These are phyloP conservation scores for Ampelomyces quisqualis DNA, from an alignment of 2,329 filamentous ascomycete genomes.

Conservation along the genomic window DNA sequence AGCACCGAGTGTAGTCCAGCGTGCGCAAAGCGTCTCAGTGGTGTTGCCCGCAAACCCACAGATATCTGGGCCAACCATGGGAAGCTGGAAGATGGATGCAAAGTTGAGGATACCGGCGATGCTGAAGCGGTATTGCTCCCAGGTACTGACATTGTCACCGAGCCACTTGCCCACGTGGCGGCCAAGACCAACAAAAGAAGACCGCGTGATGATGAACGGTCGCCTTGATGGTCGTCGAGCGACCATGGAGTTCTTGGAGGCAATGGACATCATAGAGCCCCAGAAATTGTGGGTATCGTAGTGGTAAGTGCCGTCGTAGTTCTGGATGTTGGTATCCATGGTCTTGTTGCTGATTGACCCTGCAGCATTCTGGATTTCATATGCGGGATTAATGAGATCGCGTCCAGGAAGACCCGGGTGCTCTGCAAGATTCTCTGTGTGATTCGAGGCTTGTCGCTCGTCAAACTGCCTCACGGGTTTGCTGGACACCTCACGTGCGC, in stretches of 20 bases:
- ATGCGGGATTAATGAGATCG: slow-evolving; percentile 65
- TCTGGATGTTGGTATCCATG: slow-evolving; percentile 65
- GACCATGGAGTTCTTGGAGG: slow-evolving; percentile 67
- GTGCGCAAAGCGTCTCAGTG: slow-evolving; percentile 67
- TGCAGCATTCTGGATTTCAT: slow-evolving; percentile 61
- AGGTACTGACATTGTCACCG: slow-evolving; percentile 53
- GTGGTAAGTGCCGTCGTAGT: slow-evolving; percentile 65
- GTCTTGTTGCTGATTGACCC: slow-evolving; percentile 51
- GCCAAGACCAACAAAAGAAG: slow-evolving; percentile 73
- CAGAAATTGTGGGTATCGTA: slow-evolving; percentile 78
- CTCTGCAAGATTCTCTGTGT: slow-evolving; percentile 40
- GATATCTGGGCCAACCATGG: slow-evolving; percentile 60
- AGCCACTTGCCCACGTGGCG: slow-evolving; percentile 60
- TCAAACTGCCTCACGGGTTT: slow-evolving; percentile 4
- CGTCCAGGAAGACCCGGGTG: slow-evolving; percentile 60
- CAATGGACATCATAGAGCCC: slow-evolving; percentile 70
- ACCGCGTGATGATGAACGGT: slow-evolving; percentile 72
- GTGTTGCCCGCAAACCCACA: slow-evolving; percentile 72
- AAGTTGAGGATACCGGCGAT: slow-evolving; percentile 48
- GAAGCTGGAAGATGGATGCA: slow-evolving; percentile 48
- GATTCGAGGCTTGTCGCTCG: slow-evolving; percentile 25
- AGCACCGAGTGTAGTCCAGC: slow-evolving; percentile 72
- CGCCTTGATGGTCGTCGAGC: slow-evolving; percentile 62
- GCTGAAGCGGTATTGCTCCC: slow-evolving; percentile 47
- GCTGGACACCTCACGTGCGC: slow-evolving; percentile 7